Percentiles rank a stretch among this genome's conserved stretches.
phyloP scores from a whole-genome alignment of 1,284 basidiomycete species.

The Puccinia hordei region DNA sequence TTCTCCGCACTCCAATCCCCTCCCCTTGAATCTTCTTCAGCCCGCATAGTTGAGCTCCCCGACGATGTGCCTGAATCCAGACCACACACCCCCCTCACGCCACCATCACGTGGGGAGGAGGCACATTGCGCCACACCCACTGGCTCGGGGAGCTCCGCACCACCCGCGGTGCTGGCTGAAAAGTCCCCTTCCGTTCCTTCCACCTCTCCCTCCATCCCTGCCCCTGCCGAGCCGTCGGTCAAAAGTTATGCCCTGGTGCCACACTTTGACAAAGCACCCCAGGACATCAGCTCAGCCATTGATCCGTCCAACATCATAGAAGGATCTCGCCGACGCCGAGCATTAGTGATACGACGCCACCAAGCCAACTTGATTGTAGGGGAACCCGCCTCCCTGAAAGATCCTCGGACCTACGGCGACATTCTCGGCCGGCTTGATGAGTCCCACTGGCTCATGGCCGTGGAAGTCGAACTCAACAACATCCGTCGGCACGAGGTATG shows the following conservation, averaged over 20 bases:
- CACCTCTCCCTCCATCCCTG: neutral
- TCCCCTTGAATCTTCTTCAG: too few species aligned
- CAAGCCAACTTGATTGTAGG: neutral
- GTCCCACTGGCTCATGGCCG: neutral
- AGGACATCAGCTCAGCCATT: neutral
- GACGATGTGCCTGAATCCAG: too few species aligned
- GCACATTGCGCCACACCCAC: too few species aligned
- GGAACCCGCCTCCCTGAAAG: neutral
- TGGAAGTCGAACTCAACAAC: constrained; percentile 9
- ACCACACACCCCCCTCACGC: too few species aligned
- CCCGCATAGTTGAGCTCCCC: too few species aligned
- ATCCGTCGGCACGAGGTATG: neutral
- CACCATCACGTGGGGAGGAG: too few species aligned
- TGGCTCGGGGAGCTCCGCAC: too few species aligned
- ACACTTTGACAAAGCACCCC: neutral
- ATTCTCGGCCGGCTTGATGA: neutral
- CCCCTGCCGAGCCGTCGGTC: neutral
- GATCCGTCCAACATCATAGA: neutral
- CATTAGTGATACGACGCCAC: too few species aligned
- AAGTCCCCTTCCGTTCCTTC: neutral
- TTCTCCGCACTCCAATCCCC: neutral
- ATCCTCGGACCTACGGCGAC: neutral
- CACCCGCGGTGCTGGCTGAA: too few species aligned
- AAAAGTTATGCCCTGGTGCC: neutral
- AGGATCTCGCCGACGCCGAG: too few species aligned